Evolutionary conservation across 2,329 filamentous ascomycete species (phyloP), one percentile per base, ranked within the genome.

Genomic region (Drechslerella coelobrocha): DNA sequence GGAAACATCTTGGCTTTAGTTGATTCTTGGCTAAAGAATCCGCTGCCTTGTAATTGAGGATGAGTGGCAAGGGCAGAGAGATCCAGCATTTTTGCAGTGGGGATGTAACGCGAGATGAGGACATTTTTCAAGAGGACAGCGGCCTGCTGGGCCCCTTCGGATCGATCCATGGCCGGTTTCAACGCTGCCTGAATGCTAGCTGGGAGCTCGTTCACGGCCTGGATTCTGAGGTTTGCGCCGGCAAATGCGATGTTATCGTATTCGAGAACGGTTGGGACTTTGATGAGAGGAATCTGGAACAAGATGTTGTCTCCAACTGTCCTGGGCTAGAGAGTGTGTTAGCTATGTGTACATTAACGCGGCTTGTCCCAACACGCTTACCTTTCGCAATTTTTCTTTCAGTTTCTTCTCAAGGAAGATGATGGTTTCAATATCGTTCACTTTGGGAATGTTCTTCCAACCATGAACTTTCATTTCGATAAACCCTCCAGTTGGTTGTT

Each of bases 1-100:
- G 90, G 90, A 80, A 97, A 97, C 72, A 96, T 90, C 78, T 97
- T 99, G 73, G 89, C 85, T 48, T 89, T 87, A 0, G 87, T 88
- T 2, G 88, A 86, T 66, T 84, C 85, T 68, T 82, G 86, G 72
- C 86, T 84, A 77, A 96, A 92, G 76, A 93, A 89, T 37, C 90
- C 90, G 79, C 92, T 87, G 43, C 84, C 82, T 59, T 87, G 82
- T 2, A 97, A 84, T 65, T 88, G 85, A 1, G 86, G 81, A 75
- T 97, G 93, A 51, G 84, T 82, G 29, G 85, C 88, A 8, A 97
- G 85, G 0, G 84, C 82, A n/a, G 91, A 92, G 8, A 99, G 85
- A 77, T 96, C 87, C 39, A 97, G 84, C 0, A 97, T 81, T 79
- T 95, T 96, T 56, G 82, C 82, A 5, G 83, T 82, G 14, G 83